These are phyloP conservation scores for Butyriboletus loyo DNA, from an alignment of 768 basidiomycete genomes.

Conservation along the genomic window DNA sequence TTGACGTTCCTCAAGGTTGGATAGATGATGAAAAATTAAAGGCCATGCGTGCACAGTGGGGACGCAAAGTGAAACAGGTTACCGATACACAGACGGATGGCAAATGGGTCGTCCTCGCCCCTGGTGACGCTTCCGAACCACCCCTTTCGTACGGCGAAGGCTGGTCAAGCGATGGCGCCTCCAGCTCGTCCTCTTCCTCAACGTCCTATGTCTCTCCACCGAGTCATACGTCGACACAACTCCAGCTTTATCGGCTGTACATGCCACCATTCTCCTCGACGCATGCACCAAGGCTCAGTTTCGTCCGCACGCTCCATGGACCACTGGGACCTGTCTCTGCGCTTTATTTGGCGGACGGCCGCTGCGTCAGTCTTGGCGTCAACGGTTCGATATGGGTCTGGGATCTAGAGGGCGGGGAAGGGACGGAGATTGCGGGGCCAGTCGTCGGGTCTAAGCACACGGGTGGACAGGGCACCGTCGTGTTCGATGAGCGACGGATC, in stretches of 20 bases:
- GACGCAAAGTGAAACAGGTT: constrained; percentile 66
- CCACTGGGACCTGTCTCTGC: constrained; percentile 64
- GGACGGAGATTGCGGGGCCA: constrained; percentile 33
- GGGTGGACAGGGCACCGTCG: constrained; percentile 42
- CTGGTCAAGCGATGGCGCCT: constrained; percentile 17
- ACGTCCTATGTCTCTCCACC: constrained; percentile 31
- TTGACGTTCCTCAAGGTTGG: constrained; percentile 72
- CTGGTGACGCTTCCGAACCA: constrained; percentile 40
- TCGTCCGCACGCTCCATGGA: constrained; percentile 69
- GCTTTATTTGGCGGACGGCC: constrained; percentile 74
- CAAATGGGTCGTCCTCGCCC: constrained; percentile 79
- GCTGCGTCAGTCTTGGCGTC: constrained; percentile 70
- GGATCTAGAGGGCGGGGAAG: constrained; percentile 66
- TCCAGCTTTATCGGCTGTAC: constrained; percentile 74
- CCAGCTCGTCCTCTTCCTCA: constrained; percentile 26
- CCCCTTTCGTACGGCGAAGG: constrained; percentile 9
- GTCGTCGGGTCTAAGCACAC: constrained; percentile 35
- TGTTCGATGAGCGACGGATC: constrained; percentile 75
- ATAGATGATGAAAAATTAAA: constrained; percentile 63
- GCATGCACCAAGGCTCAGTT: constrained; percentile 61
- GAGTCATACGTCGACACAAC: constrained; percentile 47
- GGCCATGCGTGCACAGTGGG: constrained; percentile 71
- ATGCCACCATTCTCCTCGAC: constrained; percentile 52
- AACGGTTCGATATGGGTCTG: constrained; percentile 83
- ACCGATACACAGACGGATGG: constrained; percentile 81